Percentiles rank a stretch among this genome's conserved stretches.
Conservation (phyloP, 352 stramenopile genomes). For the Globisporangium sylvaticum region DNA sequence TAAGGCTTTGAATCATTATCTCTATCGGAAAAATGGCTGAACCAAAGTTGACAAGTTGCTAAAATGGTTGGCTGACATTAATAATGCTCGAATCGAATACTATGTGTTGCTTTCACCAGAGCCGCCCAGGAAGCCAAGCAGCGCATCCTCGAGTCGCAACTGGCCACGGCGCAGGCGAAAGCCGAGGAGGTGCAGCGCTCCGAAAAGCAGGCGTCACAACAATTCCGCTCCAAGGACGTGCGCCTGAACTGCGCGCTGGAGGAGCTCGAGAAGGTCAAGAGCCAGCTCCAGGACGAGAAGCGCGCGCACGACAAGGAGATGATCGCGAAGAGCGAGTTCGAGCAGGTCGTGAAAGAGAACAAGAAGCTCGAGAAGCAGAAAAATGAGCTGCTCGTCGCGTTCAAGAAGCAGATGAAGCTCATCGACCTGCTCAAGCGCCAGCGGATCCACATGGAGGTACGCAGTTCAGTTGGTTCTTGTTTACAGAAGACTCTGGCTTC, state of each 20-base stretch:
- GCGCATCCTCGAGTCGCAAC: constrained; percentile 62
- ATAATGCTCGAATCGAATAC: neutral
- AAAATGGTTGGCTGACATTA: neutral
- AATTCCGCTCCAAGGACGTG: constrained; percentile 79
- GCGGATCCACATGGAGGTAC: constrained; percentile 82
- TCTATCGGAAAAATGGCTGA: neutral
- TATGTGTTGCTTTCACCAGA: constrained; percentile 20
- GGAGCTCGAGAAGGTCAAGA: constrained; percentile 70
- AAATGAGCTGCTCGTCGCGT: constrained; percentile 64
- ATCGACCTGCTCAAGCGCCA: constrained; percentile 85
- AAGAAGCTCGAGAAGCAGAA: constrained; percentile 84
- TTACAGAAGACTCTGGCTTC: neutral
- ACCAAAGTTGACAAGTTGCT: neutral
- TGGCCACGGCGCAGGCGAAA: constrained; percentile 40
- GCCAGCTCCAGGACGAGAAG: constrained; percentile 57
- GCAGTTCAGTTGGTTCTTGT: neutral
- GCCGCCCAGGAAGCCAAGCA: constrained; percentile 67
- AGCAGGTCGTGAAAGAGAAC: constrained; percentile 59
- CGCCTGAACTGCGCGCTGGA: constrained; percentile 73
- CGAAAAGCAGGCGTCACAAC: constrained; percentile 61
- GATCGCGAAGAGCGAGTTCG: constrained; percentile 50
- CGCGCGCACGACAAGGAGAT: constrained; percentile 40
- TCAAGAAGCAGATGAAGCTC: constrained; percentile 87
- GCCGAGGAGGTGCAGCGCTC: constrained; percentile 49
- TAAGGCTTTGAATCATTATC: constrained; percentile 7